These are phyloP conservation scores for Ananas comosus DNA, from an alignment of 176 grass and related monocot genomes.

Conservation along the genomic window DNA sequence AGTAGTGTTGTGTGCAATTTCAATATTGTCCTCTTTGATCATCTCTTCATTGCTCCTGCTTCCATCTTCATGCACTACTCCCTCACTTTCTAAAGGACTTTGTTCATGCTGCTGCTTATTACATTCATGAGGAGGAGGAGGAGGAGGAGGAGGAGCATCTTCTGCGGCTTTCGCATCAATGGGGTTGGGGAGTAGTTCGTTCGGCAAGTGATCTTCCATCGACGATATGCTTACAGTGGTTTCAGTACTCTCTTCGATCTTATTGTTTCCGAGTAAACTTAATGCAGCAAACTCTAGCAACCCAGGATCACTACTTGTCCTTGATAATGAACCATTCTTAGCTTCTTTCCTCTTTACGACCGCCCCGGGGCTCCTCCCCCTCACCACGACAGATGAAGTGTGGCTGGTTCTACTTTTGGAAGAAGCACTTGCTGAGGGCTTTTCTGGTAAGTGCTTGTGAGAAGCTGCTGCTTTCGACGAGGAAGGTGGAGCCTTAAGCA, in stretches of 20 bases:
- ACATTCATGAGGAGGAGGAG: neutral
- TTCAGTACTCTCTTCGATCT: slow-evolving; percentile 19
- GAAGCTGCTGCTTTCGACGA: too few species aligned
- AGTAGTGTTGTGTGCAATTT: neutral
- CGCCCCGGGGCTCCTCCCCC: neutral
- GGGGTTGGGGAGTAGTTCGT: slow-evolving; percentile 14
- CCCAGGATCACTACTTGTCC: neutral
- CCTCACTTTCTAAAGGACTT: neutral
- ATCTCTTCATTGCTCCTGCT: neutral
- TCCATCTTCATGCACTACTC: neutral
- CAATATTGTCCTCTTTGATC: neutral
- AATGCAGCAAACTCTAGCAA: neutral
- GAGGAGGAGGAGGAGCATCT: neutral
- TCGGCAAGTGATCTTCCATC: slow-evolving; percentile 28
- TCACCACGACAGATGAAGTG: neutral
- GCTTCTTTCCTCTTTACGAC: neutral
- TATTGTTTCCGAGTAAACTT: neutral
- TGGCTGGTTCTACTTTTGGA: neutral
- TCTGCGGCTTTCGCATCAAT: slow-evolving; percentile 14
- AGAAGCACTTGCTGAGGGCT: neutral
- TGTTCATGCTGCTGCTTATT: slow-evolving; percentile 1
- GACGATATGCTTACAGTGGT: slow-evolving; percentile 9
- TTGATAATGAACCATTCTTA: neutral
- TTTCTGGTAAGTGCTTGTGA: neutral
- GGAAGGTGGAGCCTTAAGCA: too few species aligned